phyloP scores from a whole-genome alignment of 2,329 filamentous ascomycete species.

The Fonsecaea multimorphosa region DNA sequence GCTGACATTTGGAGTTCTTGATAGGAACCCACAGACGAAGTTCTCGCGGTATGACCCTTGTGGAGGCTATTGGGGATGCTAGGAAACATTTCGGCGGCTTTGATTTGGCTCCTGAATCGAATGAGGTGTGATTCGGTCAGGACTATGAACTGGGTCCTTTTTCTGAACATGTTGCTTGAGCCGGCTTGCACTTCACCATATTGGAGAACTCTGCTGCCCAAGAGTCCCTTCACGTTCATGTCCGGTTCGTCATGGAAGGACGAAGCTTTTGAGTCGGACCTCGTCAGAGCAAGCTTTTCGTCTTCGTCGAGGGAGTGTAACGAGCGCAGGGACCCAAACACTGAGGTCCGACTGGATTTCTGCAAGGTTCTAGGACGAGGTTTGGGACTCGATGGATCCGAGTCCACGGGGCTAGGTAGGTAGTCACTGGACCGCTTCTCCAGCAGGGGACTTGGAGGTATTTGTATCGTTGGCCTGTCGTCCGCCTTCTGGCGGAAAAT shows the following conservation, averaged over 20 bases:
- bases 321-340: constrained; percentile 65
- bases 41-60: constrained; percentile 56
- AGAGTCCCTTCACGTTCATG: constrained; percentile 43
- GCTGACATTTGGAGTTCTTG: constrained; percentile 66
- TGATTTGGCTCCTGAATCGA: constrained; percentile 70
- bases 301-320: constrained; percentile 60
- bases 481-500: constrained; percentile 41
- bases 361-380: constrained; percentile 52
- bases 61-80: constrained; percentile 52
- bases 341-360: constrained; percentile 57
- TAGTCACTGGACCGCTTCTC: constrained; percentile 45
- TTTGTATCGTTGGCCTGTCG: constrained; percentile 25
- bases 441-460: constrained; percentile 26
- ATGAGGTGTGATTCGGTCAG: constrained; percentile 72
- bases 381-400: constrained; percentile 45
- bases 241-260: constrained; percentile 56
- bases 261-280: constrained; percentile 58
- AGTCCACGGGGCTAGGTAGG: constrained; percentile 43
- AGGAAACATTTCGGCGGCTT: constrained; percentile 69
- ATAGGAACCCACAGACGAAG: constrained; percentile 66
- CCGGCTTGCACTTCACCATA: constrained; percentile 74
- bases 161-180: constrained; percentile 69
- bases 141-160: constrained; percentile 74
- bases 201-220: constrained; percentile 61
- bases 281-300: constrained; percentile 53